These are phyloP conservation scores for Gossypium anomalum DNA, from an alignment of 345 rosid species.

Conservation along the genomic window DNA sequence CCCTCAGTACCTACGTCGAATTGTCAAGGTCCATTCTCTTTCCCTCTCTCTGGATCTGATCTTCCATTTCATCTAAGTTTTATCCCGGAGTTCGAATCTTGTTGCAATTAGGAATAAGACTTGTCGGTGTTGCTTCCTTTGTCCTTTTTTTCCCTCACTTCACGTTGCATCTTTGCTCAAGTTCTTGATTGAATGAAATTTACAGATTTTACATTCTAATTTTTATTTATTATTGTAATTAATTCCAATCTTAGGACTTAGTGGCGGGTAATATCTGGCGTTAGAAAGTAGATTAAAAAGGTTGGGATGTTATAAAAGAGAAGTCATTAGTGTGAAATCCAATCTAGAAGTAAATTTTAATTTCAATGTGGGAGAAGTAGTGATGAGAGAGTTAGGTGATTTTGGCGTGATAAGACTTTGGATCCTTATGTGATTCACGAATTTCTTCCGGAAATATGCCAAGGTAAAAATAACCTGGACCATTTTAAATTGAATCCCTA, in stretches of 20 bases:
- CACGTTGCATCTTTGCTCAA: neutral
- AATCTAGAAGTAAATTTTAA: neutral
- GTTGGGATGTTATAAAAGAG: neutral
- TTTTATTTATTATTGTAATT: neutral
- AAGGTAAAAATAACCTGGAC: neutral
- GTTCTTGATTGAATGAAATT: constrained; percentile 1
- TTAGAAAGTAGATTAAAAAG: neutral
- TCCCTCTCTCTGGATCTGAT: constrained; percentile 30
- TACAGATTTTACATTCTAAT: neutral
- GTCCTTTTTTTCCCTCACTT: neutral
- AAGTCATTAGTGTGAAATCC: neutral
- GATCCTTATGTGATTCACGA: constrained; percentile 19
- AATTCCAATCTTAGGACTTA: neutral
- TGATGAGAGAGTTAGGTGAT: neutral
- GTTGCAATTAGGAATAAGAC: neutral
- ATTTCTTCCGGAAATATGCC: neutral
- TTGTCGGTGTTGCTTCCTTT: neutral
- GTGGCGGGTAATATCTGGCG: neutral
- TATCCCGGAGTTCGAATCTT: neutral
- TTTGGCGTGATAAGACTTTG: neutral
- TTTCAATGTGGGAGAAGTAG: neutral
- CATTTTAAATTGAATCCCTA: neutral
- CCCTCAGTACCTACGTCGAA: constrained; percentile 91
- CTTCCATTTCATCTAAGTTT: constrained; percentile 19
- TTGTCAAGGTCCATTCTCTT: constrained; percentile 68